phyloP scores from a whole-genome alignment of 2,329 filamentous ascomycete species.

The Sclerotinia nivalis region DNA sequence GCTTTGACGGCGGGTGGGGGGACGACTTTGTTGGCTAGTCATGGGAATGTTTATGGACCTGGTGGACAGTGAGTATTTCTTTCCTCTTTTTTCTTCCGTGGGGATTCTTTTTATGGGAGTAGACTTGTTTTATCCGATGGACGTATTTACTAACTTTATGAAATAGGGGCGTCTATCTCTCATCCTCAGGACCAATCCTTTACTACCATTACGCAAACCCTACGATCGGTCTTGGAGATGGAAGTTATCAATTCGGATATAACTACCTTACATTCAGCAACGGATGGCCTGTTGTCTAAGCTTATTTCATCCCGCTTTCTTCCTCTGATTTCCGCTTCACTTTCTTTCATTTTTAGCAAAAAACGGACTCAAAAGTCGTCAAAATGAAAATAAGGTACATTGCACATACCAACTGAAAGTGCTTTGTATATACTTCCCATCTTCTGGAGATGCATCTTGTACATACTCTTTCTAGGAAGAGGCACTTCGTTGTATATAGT shows the following conservation, averaged over 20 bases:
- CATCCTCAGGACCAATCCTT: constrained; percentile 38
- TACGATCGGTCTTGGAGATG: constrained; percentile 51
- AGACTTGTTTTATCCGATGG: no score
- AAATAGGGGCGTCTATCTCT: constrained; percentile 17
- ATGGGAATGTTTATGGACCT: constrained; percentile 63
- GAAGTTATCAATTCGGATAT: constrained; percentile 48
- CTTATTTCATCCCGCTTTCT: no score
- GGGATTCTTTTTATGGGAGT: no score
- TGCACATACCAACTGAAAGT: no score
- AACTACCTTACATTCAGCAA: constrained; percentile 46
- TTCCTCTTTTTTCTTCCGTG: background rate
- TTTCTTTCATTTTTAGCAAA: no score
- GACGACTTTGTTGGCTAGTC: constrained; percentile 59
- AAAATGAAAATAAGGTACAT: no score
- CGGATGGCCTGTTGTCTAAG: constrained; percentile 47
- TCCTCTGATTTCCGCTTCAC: no score
- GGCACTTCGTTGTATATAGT: no score
- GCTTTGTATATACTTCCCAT: no score
- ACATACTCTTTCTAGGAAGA: no score
- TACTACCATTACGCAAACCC: constrained; percentile 64
- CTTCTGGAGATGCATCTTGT: no score
- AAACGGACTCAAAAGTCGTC: no score
- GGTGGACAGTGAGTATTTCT: constrained; percentile 53
- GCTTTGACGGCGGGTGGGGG: constrained; percentile 59
- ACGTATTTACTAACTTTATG: constrained; percentile 38